These are phyloP conservation scores for Trichosporon inkin DNA, from an alignment of 1,284 basidiomycete genomes.

Conservation along the genomic window DNA sequence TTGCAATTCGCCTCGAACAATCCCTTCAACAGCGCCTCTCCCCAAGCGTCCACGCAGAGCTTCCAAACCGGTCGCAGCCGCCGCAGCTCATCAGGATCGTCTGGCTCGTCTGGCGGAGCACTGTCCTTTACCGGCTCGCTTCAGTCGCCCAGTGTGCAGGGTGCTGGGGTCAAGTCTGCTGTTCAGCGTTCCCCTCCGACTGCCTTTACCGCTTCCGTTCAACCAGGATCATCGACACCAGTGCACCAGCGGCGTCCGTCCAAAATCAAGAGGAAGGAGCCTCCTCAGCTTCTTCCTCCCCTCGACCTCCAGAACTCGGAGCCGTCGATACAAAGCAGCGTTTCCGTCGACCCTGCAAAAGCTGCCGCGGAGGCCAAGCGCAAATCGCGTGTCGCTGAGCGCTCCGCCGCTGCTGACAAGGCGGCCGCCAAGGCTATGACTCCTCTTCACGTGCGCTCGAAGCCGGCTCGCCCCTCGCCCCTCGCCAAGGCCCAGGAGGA, in stretches of 20 bases:
- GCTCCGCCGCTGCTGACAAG: conserved; percentile 37
- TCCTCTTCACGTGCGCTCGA: conserved; percentile 33
- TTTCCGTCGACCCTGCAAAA: neutral
- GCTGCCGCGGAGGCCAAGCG: conserved; percentile 7
- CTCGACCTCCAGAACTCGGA: neutral
- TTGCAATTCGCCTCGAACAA: conserved; percentile 1
- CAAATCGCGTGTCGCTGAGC: conserved; percentile 25
- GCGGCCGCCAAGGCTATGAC: conserved; percentile 32
- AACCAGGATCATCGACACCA: neutral
- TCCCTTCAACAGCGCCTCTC: neutral
- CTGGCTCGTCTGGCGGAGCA: neutral
- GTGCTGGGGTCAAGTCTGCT: neutral
- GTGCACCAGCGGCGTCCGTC: neutral
- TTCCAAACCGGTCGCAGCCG: neutral
- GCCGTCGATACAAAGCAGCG: neutral
- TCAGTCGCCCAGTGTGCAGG: neutral
- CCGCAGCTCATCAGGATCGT: neutral
- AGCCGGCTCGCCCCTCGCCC: conserved; percentile 45
- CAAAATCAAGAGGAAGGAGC: neutral
- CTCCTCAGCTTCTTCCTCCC: conserved; percentile 9
- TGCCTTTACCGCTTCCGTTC: neutral
- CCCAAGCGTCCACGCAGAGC: neutral
- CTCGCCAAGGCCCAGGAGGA: conserved; percentile 25
- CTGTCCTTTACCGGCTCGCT: conserved; percentile 2
- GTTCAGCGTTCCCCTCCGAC: neutral